Conservation (phyloP, 768 basidiomycete species). For the Dacryopinax spathularia region DNA sequence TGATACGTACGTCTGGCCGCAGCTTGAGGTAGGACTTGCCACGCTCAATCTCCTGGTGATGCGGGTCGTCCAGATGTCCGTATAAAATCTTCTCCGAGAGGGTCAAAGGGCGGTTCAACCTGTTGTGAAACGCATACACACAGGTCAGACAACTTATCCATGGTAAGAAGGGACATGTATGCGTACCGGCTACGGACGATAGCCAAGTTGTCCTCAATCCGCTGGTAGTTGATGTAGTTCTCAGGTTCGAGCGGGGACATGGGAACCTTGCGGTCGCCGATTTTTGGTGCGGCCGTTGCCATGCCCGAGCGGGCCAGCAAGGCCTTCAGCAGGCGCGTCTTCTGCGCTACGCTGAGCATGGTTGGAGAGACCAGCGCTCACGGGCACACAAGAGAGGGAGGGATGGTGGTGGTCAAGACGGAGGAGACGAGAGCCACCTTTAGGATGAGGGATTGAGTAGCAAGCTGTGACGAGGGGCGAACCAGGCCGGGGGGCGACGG, state of each 20-base stretch:
- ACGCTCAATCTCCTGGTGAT: slow-evolving; percentile 77
- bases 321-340: neutral
- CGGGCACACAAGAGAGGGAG: neutral
- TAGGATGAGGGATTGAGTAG: neutral
- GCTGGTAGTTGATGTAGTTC: slow-evolving; percentile 85
- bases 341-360: slow-evolving; percentile 1
- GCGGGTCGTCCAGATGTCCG: slow-evolving; percentile 92
- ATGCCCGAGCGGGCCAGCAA: slow-evolving; percentile 25
- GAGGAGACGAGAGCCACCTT: neutral
- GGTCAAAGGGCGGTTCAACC: slow-evolving; percentile 79
- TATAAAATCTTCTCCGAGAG: slow-evolving; percentile 95
- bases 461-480: neutral
- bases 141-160: slow-evolving; percentile 8
- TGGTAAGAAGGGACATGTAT: neutral
- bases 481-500: neutral
- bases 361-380: slow-evolving; percentile 3
- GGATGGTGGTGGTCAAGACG: neutral
- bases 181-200: slow-evolving; percentile 68
- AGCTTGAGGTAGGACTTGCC: slow-evolving; percentile 94
- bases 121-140: slow-evolving; percentile 22
- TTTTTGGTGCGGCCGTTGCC: slow-evolving; percentile 67
- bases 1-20: slow-evolving; percentile 73
- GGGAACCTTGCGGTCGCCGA: slow-evolving; percentile 78
- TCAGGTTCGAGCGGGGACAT: slow-evolving; percentile 77
- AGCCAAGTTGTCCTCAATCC: slow-evolving; percentile 93